Percentiles rank a stretch among this genome's conserved stretches.
phyloP scores from a whole-genome alignment of 352 stramenopile genomes.

The Globisporangium solare region DNA sequence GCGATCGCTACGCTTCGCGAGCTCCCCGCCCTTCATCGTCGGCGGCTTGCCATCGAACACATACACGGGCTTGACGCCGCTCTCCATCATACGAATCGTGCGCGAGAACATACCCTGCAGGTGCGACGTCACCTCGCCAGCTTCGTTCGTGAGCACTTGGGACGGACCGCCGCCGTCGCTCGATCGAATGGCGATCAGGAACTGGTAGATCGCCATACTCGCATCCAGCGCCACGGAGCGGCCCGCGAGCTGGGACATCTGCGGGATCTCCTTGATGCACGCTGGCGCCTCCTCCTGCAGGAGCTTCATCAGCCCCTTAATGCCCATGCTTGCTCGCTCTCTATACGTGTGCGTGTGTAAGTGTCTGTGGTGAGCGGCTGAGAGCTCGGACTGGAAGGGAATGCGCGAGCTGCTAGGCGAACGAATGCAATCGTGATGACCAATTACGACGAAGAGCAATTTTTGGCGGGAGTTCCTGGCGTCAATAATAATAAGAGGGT shows the following conservation, averaged over 20 bases:
- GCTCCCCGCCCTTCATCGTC: slow-evolving; percentile 95
- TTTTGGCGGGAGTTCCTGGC: neutral
- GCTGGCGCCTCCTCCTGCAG: slow-evolving; percentile 96
- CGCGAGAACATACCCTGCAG: slow-evolving; percentile 97
- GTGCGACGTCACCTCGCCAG: slow-evolving; percentile 93
- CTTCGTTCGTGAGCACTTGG: slow-evolving; percentile 96
- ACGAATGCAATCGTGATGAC: neutral
- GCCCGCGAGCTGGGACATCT: slow-evolving; percentile 93
- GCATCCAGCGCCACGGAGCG: slow-evolving; percentile 98
- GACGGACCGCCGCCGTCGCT: slow-evolving; percentile 81
- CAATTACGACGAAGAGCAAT: neutral
- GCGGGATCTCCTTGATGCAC: slow-evolving; percentile 93
- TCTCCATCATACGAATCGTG: slow-evolving; percentile 97
- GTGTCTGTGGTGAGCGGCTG: neutral
- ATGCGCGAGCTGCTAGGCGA: neutral
- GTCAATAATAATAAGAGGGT: neutral
- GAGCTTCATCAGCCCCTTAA: slow-evolving; percentile 99
- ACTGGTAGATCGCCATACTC: slow-evolving; percentile 99
- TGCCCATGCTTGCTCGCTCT: slow-evolving; percentile 87
- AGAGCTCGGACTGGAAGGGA: neutral
- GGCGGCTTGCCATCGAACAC: slow-evolving; percentile 99
- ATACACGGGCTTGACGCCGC: slow-evolving; percentile 97
- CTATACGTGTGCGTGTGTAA: neutral
- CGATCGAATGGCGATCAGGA: slow-evolving; percentile 91
- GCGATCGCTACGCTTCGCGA: slow-evolving; percentile 91